phyloP scores from a whole-genome alignment of 768 basidiomycete genomes.

The Lentinus tigrinus region DNA sequence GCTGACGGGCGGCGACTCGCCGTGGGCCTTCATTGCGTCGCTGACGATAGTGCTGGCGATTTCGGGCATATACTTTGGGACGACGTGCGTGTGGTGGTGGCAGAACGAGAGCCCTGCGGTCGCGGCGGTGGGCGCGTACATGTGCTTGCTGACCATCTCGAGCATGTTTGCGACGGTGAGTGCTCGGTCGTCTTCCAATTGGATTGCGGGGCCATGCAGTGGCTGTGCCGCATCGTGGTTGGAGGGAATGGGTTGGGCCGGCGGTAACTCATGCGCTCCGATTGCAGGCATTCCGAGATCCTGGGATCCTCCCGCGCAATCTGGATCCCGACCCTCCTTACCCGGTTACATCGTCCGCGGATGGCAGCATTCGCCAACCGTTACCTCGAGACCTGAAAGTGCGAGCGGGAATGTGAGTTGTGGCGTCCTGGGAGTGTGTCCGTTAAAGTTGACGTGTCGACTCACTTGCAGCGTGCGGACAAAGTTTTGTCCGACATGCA shows the following conservation, averaged over 20 bases:
- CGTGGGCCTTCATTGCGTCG: slow-evolving; percentile 74
- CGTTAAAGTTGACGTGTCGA: neutral
- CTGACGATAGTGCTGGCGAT: slow-evolving; percentile 63
- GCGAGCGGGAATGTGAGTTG: slow-evolving; percentile 68
- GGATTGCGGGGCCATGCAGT: neutral
- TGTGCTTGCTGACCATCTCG: slow-evolving; percentile 64
- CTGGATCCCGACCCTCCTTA: slow-evolving; percentile 86
- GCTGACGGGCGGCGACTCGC: slow-evolving; percentile 84
- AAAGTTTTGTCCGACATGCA: slow-evolving; percentile 93
- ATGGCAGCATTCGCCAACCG: slow-evolving; percentile 60
- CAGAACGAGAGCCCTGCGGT: slow-evolving; percentile 67
- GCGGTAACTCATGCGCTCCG: slow-evolving; percentile 1
- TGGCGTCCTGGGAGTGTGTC: neutral
- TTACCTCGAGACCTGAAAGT: slow-evolving; percentile 83
- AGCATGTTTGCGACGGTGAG: slow-evolving; percentile 78
- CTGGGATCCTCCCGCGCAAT: slow-evolving; percentile 87
- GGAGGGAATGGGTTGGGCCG: neutral
- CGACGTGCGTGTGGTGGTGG: slow-evolving; percentile 92
- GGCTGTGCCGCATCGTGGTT: slow-evolving; percentile 20
- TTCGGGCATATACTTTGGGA: slow-evolving; percentile 82
- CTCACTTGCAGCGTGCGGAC: slow-evolving; percentile 65
- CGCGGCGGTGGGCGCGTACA: slow-evolving; percentile 62
- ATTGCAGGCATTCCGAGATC: slow-evolving; percentile 70
- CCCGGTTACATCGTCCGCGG: slow-evolving; percentile 58
- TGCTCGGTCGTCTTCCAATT: slow-evolving; percentile 7